A percentile compares a stretch with the other conserved stretches of the same genome.
phyloP scores from a whole-genome alignment of 2,329 filamentous ascomycete genomes.

The Diaporthe humulicola region DNA sequence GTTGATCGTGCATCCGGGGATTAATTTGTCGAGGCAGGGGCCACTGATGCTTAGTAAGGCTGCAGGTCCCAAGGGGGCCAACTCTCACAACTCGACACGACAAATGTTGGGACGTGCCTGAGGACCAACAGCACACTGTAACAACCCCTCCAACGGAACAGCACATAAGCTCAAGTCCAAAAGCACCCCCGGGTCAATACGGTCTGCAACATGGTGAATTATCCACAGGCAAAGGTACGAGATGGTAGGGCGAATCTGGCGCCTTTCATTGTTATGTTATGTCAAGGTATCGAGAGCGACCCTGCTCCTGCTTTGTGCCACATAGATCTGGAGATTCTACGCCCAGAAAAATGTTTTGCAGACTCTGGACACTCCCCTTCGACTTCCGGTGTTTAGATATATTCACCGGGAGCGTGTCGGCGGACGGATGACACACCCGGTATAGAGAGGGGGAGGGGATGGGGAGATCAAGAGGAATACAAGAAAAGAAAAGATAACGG shows the following conservation, averaged over 20 bases:
- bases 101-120: not conserved
- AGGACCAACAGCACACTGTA: not conserved
- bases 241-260: not conserved
- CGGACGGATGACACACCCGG: not conserved
- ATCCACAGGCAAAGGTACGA: not conserved
- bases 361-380: not conserved
- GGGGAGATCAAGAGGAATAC: no score
- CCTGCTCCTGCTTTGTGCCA: not conserved
- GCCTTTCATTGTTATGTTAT: not conserved
- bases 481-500: not conserved
- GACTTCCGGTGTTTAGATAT: not conserved
- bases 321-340: not conserved
- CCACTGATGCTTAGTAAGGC: slow-evolving; percentile 18
- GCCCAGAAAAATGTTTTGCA: no score
- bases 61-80: not conserved
- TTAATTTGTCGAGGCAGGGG: slow-evolving; percentile 6
- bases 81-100: not conserved
- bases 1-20: not conserved
- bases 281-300: not conserved
- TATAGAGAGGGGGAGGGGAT: not conserved
- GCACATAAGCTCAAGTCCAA: not conserved
- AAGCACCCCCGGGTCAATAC: no score
- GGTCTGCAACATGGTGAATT: not conserved
- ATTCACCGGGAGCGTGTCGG: no score
- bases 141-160: not conserved